A percentile compares a stretch with the other conserved stretches of the same genome.
Evolutionary conservation across 306 rosid species (phyloP).

Genomic region (Abrus pulchellus): DNA sequence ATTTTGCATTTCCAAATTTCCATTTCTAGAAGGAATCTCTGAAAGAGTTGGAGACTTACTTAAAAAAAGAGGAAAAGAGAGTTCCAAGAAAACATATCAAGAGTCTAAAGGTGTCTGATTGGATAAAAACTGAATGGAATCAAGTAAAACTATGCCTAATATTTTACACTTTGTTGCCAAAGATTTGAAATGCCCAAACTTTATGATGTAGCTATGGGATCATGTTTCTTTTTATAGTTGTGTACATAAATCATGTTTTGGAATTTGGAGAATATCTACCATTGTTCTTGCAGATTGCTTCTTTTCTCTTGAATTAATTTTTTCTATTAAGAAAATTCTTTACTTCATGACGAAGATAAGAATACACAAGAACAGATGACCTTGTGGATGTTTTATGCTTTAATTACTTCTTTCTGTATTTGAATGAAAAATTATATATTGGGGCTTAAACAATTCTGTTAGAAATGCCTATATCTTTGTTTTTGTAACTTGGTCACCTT

Average conservation of each 20-base stretch:
- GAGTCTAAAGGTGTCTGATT: not conserved
- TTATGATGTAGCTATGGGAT: not conserved
- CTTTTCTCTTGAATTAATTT: not conserved
- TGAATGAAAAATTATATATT: conserved; percentile 14
- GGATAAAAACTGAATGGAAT: conserved; percentile 16
- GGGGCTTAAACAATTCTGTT: not conserved
- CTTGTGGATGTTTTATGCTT: conserved; percentile 24
- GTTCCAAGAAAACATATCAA: not conserved
- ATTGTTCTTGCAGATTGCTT: not conserved
- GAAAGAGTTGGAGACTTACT: not conserved
- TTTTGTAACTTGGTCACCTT: conserved; percentile 2
- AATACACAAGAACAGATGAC: not conserved
- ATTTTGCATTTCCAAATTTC: not conserved
- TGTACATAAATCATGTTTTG: not conserved
- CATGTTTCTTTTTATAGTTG: not conserved
- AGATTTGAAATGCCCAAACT: not conserved
- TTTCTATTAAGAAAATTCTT: not conserved
- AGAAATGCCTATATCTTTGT: conserved; percentile 10
- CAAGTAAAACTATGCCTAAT: not conserved
- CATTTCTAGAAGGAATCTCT: not conserved
- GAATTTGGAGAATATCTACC: conserved; percentile 1
- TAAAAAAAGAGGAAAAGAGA: not conserved
- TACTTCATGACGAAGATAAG: not conserved
- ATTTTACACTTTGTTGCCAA: not conserved
- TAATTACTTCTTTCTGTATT: conserved; percentile 41